Evolutionary conservation across 176 grass and related monocot genomes (phyloP).

Genomic region (Thinopyrum elongatum): DNA sequence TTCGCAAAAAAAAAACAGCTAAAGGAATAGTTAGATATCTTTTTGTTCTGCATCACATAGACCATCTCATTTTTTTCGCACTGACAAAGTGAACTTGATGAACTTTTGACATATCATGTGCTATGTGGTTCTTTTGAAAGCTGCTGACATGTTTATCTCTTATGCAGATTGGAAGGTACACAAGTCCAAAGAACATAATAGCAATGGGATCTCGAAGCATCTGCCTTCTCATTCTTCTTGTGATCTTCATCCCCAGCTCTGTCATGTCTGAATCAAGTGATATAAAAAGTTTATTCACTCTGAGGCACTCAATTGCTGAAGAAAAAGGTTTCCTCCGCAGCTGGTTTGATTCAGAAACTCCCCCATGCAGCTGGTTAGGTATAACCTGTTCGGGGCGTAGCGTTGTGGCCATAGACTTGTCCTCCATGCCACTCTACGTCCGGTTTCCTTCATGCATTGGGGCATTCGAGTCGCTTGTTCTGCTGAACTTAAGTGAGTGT

Average conservation of each 20-base stretch:
- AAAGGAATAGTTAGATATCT: neutral
- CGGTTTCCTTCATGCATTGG: slow-evolving; percentile 59
- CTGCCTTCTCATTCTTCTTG: slow-evolving; percentile 42
- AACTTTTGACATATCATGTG: neutral
- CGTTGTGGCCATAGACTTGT: slow-evolving; percentile 75
- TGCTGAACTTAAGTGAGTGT: slow-evolving; percentile 81
- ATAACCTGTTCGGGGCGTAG: slow-evolving; percentile 49
- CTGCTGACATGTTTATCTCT: slow-evolving; percentile 23
- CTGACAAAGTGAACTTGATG: neutral
- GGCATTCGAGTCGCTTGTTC: slow-evolving; percentile 51
- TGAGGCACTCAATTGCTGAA: slow-evolving; percentile 54
- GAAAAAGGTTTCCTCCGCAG: slow-evolving; percentile 61
- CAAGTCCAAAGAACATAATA: slow-evolving; percentile 35
- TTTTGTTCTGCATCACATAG: neutral
- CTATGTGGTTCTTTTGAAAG: slow-evolving; percentile 19
- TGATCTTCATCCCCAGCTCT: slow-evolving; percentile 35
- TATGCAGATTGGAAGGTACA: slow-evolving; percentile 36
- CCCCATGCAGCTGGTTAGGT: slow-evolving; percentile 79
- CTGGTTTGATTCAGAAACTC: slow-evolving; percentile 76
- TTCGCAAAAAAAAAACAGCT: no score
- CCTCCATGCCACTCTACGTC: slow-evolving; percentile 46
- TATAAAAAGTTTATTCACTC: slow-evolving; percentile 50
- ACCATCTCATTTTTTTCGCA: neutral
- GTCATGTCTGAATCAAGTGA: slow-evolving; percentile 44
- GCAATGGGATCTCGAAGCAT: slow-evolving; percentile 22